Conservation (phyloP, 139 green algal genomes). For the Tetraselmis chui region DNA sequence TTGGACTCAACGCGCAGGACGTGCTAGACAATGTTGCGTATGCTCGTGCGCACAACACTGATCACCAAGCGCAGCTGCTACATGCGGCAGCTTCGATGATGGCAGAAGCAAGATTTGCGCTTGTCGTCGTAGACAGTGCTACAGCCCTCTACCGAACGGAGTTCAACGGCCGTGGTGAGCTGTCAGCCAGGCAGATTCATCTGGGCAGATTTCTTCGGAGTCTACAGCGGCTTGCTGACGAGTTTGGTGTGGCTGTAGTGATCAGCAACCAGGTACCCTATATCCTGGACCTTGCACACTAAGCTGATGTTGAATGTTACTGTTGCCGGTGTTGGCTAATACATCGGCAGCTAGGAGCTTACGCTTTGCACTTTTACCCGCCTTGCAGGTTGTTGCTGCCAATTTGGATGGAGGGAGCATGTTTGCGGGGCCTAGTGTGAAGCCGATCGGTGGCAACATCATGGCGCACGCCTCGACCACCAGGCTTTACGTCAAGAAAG, state of each 20-base stretch:
- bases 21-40: constrained; percentile 98
- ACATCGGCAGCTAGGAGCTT: no score
- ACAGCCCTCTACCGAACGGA: constrained; percentile 88
- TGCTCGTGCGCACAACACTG: constrained; percentile 95
- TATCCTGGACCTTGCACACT: no score
- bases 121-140: constrained; percentile 93
- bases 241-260: constrained; percentile 94
- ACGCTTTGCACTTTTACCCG: neutral
- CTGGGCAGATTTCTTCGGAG: constrained; percentile 81
- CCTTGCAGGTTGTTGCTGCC: constrained; percentile 62
- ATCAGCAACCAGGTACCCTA: constrained; percentile 89
- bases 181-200: constrained; percentile 78
- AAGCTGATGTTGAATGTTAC: no score
- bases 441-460: constrained; percentile 98
- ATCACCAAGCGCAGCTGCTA: constrained; percentile 91
- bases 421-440: constrained; percentile 87
- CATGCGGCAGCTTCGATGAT: constrained; percentile 86
- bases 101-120: constrained; percentile 81
- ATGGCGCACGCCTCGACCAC: constrained; percentile 99
- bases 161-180: constrained; percentile 83
- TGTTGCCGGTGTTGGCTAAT: no score
- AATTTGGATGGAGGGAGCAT: constrained; percentile 86
- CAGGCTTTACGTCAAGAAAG: constrained; percentile 86
- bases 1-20: constrained; percentile 73
- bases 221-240: constrained; percentile 84